A percentile compares a stretch with the other conserved stretches of the same genome.
Evolutionary conservation across 2,329 filamentous ascomycete genomes (phyloP).

Genomic region (Sphaerulina vaccinii): DNA sequence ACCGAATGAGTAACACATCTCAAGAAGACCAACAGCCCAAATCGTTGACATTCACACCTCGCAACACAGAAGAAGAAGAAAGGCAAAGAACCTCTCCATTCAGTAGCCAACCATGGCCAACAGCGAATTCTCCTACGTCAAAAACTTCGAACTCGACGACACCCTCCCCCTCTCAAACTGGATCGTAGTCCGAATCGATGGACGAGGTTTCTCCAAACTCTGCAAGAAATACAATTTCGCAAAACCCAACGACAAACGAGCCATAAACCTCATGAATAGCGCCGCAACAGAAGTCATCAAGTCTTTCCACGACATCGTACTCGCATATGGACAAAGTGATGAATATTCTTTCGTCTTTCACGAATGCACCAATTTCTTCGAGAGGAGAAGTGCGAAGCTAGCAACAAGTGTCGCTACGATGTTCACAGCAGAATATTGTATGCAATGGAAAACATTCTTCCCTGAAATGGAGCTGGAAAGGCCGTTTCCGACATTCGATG

Average conservation of each 20-base stretch:
- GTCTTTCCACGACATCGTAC: conserved; percentile 77
- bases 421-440: conserved; percentile 88
- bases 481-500: conserved; percentile 87
- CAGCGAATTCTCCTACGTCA: conserved; percentile 78
- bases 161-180: conserved; percentile 83
- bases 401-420: conserved; percentile 88
- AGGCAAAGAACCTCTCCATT: not conserved
- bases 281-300: conserved; percentile 82
- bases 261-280: conserved; percentile 89
- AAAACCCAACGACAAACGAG: conserved; percentile 89
- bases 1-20: too few relatives aligned
- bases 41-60: not conserved
- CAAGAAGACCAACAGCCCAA: too few relatives aligned
- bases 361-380: conserved; percentile 77
- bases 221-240: conserved; percentile 66
- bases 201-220: conserved; percentile 83
- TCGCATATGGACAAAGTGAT: conserved; percentile 92
- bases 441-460: conserved; percentile 76
- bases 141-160: conserved; percentile 81
- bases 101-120: not conserved
- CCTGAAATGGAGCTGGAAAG: conserved; percentile 64
- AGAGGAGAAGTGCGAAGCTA: conserved; percentile 83
- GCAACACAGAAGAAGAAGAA: not conserved
- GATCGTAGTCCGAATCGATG: conserved; percentile 93
- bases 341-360: conserved; percentile 68